Conservation (phyloP, 1,284 basidiomycete genomes). For the Ustilago sp. region DNA sequence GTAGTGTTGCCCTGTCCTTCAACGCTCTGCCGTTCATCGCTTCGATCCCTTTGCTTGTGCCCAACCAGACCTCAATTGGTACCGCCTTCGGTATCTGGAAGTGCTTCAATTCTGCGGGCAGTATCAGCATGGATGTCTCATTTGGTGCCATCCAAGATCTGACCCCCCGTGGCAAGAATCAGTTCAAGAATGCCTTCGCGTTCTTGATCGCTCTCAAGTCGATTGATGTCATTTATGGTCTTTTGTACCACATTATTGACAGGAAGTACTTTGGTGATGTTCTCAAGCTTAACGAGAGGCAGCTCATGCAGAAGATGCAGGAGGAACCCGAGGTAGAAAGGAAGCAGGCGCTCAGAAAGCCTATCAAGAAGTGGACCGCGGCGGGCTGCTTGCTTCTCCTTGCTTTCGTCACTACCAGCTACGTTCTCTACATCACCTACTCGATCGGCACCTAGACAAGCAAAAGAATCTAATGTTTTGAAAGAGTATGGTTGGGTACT, state of each 20-base stretch:
- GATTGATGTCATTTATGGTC: slow-evolving; percentile 69
- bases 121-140: slow-evolving; percentile 70
- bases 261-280: slow-evolving; percentile 67
- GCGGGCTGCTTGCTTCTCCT: slow-evolving; percentile 33
- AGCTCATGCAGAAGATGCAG: slow-evolving; percentile 35
- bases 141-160: slow-evolving; percentile 71
- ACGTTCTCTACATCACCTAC: slow-evolving; percentile 56
- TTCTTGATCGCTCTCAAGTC: slow-evolving; percentile 71
- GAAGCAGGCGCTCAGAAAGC: slow-evolving; percentile 28
- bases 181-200: slow-evolving; percentile 70
- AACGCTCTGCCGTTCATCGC: slow-evolving; percentile 71
- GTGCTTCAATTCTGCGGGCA: slow-evolving; percentile 67
- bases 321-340: slow-evolving; percentile 53
- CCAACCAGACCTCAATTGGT: slow-evolving; percentile 70
- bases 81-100: slow-evolving; percentile 72
- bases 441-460: slow-evolving; percentile 29
- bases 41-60: slow-evolving; percentile 70
- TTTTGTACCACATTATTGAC: slow-evolving; percentile 67
- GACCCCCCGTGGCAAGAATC: slow-evolving; percentile 53
- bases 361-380: slow-evolving; percentile 39
- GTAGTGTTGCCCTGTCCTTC: slow-evolving; percentile 69
- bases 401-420: slow-evolving; percentile 45
- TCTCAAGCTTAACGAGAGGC: slow-evolving; percentile 66
- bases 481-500: neutral
- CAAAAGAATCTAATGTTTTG: neutral